phyloP scores from a whole-genome alignment of 192 early-diverging fungal genomes.

The Podila horticola region DNA sequence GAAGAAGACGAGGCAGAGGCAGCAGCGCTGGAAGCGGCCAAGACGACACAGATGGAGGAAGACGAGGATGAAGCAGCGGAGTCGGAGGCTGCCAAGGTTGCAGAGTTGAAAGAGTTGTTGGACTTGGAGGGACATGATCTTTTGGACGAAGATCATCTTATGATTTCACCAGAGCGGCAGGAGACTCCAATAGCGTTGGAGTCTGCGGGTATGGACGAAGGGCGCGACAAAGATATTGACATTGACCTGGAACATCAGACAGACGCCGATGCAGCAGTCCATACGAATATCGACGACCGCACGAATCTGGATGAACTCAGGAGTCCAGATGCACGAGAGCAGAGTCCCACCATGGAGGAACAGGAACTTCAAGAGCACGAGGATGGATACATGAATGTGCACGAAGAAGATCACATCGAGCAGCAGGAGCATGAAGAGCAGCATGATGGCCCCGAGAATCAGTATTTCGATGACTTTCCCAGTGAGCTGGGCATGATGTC shows the following conservation, averaged over 20 bases:
- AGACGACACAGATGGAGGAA: background rate
- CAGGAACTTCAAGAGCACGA: slow-evolving; percentile 7
- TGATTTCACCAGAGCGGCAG: background rate
- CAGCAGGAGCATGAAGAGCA: slow-evolving; percentile 37
- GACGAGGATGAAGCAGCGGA: background rate
- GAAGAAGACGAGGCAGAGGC: background rate
- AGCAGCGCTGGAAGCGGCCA: background rate
- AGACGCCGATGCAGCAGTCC: background rate
- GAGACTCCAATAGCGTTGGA: background rate
- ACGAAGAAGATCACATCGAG: slow-evolving; percentile 37
- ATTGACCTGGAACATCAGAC: background rate
- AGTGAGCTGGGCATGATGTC: slow-evolving; percentile 51
- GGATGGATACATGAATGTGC: slow-evolving; percentile 33
- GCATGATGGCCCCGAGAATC: background rate
- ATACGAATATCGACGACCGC: background rate
- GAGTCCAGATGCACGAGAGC: too few species aligned
- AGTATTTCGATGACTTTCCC: slow-evolving; percentile 49
- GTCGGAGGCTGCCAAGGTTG: background rate
- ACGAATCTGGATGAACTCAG: too few species aligned
- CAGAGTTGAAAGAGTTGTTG: background rate
- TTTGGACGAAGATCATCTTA: background rate
- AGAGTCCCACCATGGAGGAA: background rate
- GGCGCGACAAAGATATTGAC: background rate
- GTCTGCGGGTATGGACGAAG: background rate
- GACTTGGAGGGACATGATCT: background rate